Conservation (phyloP, 2,329 filamentous ascomycete genomes). For the Sporothrix brasiliensis region DNA sequence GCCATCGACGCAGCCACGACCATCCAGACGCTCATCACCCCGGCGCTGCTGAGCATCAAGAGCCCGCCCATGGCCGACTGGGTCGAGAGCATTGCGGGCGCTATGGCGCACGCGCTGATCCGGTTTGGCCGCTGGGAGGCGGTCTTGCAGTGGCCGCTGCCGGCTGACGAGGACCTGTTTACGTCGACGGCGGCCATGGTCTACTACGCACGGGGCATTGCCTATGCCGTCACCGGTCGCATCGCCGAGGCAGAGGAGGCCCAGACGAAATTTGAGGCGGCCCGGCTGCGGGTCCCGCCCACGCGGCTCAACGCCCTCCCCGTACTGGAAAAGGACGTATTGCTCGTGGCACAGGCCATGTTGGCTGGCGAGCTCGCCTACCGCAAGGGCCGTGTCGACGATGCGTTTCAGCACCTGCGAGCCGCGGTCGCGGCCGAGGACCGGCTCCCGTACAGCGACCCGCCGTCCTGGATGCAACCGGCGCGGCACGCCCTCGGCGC, state of each 20-base stretch:
- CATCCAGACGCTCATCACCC: slow-evolving; percentile 35
- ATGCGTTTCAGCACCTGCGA: slow-evolving; percentile 54
- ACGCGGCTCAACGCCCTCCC: slow-evolving; percentile 30
- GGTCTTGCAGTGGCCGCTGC: slow-evolving; percentile 50
- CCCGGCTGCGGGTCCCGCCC: slow-evolving; percentile 44
- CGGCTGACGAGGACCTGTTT: slow-evolving; percentile 52
- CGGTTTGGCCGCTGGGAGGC: slow-evolving; percentile 60
- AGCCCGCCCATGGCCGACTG: slow-evolving; percentile 60
- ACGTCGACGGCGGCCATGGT: slow-evolving; percentile 57
- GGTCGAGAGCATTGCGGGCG: slow-evolving; percentile 56
- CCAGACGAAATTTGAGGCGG: background rate
- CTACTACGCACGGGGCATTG: slow-evolving; percentile 58
- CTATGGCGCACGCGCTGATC: slow-evolving; percentile 57
- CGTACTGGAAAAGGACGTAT: slow-evolving; percentile 32
- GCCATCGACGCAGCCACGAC: slow-evolving; percentile 49
- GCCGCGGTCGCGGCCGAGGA: slow-evolving; percentile 56
- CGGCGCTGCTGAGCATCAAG: slow-evolving; percentile 52
- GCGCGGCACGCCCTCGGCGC: slow-evolving; percentile 60
- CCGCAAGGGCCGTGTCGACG: slow-evolving; percentile 52
- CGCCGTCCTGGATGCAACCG: slow-evolving; percentile 64
- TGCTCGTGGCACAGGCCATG: slow-evolving; percentile 52
- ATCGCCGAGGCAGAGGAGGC: slow-evolving; percentile 45
- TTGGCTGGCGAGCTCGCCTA: slow-evolving; percentile 63
- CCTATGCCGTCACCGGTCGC: slow-evolving; percentile 51
- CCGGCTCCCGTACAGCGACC: slow-evolving; percentile 58